Base-by-base conservation (phyloP, 116 monocot genomes). In the Phalaenopsis hybrid region DNA sequence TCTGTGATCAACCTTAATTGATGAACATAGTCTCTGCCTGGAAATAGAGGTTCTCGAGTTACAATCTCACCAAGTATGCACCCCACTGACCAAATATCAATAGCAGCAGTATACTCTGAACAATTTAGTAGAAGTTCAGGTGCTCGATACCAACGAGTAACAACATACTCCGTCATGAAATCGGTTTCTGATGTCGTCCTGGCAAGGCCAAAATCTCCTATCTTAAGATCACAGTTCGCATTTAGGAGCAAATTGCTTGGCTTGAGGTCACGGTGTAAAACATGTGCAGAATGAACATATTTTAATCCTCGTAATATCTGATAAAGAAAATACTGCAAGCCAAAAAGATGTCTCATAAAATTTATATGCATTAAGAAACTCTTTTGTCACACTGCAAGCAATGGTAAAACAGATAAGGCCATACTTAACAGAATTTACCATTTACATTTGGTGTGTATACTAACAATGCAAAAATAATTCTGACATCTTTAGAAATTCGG, bases 111-210 rank as follows among this genome's bases (percentile, higher is more conserved):
- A 17, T 90, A 90, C 51, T 88, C 90, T 17, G 85, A 90, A 79
- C 90, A 90, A 76, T 90, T 90, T 13, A 90, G 80, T 16, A 90
- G 88, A 37, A 90, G 80, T 43, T 90, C 90, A 28, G 90, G 90
- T 55, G 90, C 90, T 48, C 90, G 81, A 80, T 90, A 90, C 90
- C 90, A 90, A 23, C 90, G 83, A 79, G 90, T 90, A 51, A 90
- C 90, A 11, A 90, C 90, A 84, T 90, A 88, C 74, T 90, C 90
- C 28, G 85, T 90, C 90, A 90, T 90, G 79, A 90, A 85, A 81
- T 90, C 90, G 1, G 85, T 90, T 80, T 90, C 90, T 61, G 85
- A 85, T 16, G 90, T 90, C 6, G 90, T 90, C 50, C 90, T 85
- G 79, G 90, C 90, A 13, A 90, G 74, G 61, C 90, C 88, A 82